A percentile compares a stretch with the other conserved stretches of the same genome.
Evolutionary conservation across 306 rosid genomes (phyloP).

Genomic region (Sphenostylis stenocarpa): DNA sequence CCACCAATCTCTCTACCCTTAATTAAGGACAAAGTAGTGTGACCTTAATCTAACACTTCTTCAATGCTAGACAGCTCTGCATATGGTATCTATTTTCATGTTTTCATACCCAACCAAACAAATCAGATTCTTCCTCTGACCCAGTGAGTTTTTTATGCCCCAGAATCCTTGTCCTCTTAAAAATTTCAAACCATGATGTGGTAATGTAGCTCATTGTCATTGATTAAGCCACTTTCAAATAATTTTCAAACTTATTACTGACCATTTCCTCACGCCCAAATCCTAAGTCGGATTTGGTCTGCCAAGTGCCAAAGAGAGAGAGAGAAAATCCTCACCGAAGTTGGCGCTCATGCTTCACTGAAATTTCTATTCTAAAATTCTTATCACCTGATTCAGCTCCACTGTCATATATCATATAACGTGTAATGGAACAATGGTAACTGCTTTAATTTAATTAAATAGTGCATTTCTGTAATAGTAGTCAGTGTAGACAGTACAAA

Average conservation of each 20-base stretch:
- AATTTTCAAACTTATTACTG: conserved; percentile 50
- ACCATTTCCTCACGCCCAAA: conserved; percentile 70
- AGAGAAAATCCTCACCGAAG: conserved; percentile 55
- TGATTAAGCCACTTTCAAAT: conserved; percentile 36
- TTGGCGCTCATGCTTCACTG: conserved; percentile 64
- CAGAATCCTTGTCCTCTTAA: conserved; percentile 10
- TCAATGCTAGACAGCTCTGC: conserved; percentile 47
- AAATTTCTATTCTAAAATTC: conserved; percentile 45
- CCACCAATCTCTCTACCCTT: conserved; percentile 15
- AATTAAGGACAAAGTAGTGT: conserved; percentile 14
- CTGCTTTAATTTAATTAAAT: conserved; percentile 25
- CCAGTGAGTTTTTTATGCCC: conserved; percentile 26
- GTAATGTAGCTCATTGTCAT: conserved; percentile 26
- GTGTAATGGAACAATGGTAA: background rate
- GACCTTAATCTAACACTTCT: background rate
- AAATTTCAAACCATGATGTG: conserved; percentile 32
- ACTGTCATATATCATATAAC: background rate
- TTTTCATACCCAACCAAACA: conserved; percentile 27
- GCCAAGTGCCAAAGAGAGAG: conserved; percentile 25
- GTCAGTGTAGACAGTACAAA: conserved; percentile 3
- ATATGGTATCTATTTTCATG: background rate
- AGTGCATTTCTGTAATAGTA: conserved; percentile 7
- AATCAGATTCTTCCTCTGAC: conserved; percentile 28
- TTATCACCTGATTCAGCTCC: conserved; percentile 23
- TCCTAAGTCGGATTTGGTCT: conserved; percentile 75